phyloP scores from a whole-genome alignment of 768 basidiomycete genomes.

The Nidula microcarpa region DNA sequence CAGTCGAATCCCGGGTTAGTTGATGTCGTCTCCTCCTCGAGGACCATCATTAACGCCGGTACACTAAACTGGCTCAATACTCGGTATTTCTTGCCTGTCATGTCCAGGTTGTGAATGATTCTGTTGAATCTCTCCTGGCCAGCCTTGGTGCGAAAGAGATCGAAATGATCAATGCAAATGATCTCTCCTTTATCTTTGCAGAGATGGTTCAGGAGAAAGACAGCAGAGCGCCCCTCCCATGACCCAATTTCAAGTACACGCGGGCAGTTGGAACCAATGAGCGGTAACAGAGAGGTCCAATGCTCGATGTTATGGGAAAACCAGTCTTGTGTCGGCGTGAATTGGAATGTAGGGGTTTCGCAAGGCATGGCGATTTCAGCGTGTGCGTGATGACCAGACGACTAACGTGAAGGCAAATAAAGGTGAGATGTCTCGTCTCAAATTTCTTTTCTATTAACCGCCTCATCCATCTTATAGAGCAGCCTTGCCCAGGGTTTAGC shows the following conservation, averaged over 20 bases:
- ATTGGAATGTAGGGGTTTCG: constrained; percentile 22
- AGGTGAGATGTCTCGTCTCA: too few relatives aligned
- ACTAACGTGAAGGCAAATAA: too few relatives aligned
- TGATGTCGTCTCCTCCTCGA: constrained; percentile 39
- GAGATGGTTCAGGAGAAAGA: constrained; percentile 48
- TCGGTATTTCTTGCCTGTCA: constrained; percentile 41
- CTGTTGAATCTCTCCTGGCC: constrained; percentile 41
- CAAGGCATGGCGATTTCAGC: not conserved
- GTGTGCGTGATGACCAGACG: too few relatives aligned
- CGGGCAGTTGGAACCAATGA: constrained; percentile 32
- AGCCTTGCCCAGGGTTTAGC: too few relatives aligned
- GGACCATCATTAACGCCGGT: constrained; percentile 43
- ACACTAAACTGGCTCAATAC: constrained; percentile 50
- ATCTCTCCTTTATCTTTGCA: constrained; percentile 40
- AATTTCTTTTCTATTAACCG: too few relatives aligned
- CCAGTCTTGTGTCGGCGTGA: constrained; percentile 56
- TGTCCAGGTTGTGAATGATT: constrained; percentile 42
- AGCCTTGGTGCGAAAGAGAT: constrained; percentile 43
- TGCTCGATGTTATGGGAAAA: constrained; percentile 39
- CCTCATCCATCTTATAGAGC: too few relatives aligned
- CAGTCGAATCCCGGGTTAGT: constrained; percentile 47
- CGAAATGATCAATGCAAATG: constrained; percentile 59
- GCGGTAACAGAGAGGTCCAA: constrained; percentile 40
- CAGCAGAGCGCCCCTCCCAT: constrained; percentile 63
- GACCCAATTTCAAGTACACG: constrained; percentile 56